Evolutionary conservation across 2,329 filamentous ascomycete genomes (phyloP), one percentile per base, ranked within the genome.

Genomic region (Cladorrhinum sp.): DNA sequence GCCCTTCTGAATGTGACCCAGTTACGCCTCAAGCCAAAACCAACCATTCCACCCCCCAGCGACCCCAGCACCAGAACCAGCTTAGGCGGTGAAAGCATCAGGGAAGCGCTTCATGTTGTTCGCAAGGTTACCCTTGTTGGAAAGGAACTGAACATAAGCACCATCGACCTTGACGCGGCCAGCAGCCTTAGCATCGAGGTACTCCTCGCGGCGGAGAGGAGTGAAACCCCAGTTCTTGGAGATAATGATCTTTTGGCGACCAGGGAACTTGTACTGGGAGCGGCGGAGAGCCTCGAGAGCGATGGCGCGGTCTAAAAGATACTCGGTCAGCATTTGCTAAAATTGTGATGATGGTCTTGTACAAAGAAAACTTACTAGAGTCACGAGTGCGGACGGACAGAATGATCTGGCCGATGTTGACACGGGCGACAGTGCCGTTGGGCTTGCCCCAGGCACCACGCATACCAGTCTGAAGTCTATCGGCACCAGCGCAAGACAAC

Each of bases 221-320:
- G 95, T 99, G 91, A 99, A 99, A 73, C 95, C 95, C 95, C 95
- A 99, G 89, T 99, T 99, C 92, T 98, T 99, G 86, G 91, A 96
- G 83, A 98, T 89, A 76, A 99, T 97, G 85, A 99, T 98, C 92
- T 99, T 99, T 88, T 99, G 95, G 83, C 95, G 94, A 81, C 95
- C 95, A 72, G 95, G 95, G 91, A 99, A 99, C 90, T 98, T 99
- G 92, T 98, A 97, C 89, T 97, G 95, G 70, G 92, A 96, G 80
- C 95, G 92, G 79, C 96, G 94, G 79, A 99, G 91, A 77, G 95
- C 95, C 89, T 99, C 95, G 75, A 99, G 92, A 79, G 95, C 95
- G 75, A 89, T 87, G 72, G 89, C 89, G 74, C 92, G 92, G 89
- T 95, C 88, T 91, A 68, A 26, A n/a, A 21, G 18, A 18, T 30